A percentile compares a stretch with the other conserved stretches of the same genome.
Evolutionary conservation across 768 basidiomycete genomes (phyloP).

Genomic region (Leccinum broughii): DNA sequence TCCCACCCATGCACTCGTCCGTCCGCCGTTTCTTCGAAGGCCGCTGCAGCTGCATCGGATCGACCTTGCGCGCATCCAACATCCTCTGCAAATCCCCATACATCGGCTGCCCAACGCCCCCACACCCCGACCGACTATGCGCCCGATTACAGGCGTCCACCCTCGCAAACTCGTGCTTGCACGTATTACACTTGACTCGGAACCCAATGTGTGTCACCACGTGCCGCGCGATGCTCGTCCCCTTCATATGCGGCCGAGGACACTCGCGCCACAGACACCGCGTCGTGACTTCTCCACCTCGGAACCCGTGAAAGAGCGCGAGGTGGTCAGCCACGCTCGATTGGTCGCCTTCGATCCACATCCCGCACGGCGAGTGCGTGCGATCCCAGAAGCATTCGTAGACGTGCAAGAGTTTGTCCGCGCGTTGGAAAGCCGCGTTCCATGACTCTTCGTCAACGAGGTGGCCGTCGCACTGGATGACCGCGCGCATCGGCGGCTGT

Average conservation of each 20-base stretch:
- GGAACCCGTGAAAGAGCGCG: conserved; percentile 31
- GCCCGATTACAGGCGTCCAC: conserved; percentile 37
- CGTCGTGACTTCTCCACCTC: conserved; percentile 32
- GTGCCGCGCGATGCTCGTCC: conserved; percentile 35
- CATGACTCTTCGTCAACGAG: conserved; percentile 32
- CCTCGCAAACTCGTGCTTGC: conserved; percentile 34
- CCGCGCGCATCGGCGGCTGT: conserved; percentile 14
- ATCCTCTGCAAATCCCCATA: conserved; percentile 29
- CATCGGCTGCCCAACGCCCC: conserved; percentile 32
- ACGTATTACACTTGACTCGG: conserved; percentile 30
- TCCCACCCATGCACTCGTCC: conserved; percentile 21
- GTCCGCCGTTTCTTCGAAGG: conserved; percentile 33
- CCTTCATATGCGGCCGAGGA: conserved; percentile 30
- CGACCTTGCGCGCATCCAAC: conserved; percentile 31
- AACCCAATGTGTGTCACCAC: conserved; percentile 35
- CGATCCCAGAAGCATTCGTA: conserved; percentile 35
- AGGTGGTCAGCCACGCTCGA: conserved; percentile 35
- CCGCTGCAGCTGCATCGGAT: conserved; percentile 11
- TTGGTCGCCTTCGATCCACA: conserved; percentile 39
- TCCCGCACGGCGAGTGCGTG: conserved; percentile 26
- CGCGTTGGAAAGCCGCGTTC: conserved; percentile 22
- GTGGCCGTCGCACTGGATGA: conserved; percentile 29
- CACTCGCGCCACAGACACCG: conserved; percentile 35
- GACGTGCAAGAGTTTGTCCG: conserved; percentile 27
- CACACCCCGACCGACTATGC: conserved; percentile 32